phyloP scores from a whole-genome alignment of 495 filamentous ascomycete species.

The Xylaria intraflava region DNA sequence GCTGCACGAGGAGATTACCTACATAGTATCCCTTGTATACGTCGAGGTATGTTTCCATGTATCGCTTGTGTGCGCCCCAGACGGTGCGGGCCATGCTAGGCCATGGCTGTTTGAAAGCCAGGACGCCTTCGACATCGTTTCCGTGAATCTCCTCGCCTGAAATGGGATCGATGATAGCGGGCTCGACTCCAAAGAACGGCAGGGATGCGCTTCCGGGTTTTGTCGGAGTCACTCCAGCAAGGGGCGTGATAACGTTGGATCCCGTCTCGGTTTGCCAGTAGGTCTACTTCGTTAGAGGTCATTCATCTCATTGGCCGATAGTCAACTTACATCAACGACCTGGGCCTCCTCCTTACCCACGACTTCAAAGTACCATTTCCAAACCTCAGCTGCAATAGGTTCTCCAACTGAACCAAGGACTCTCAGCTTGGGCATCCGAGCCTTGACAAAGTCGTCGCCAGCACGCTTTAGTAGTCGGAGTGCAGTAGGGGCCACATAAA shows the following conservation, averaged over 20 bases:
- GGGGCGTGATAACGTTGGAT: slow-evolving; percentile 79
- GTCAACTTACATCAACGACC: slow-evolving; percentile 74
- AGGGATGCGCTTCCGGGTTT: slow-evolving; percentile 73
- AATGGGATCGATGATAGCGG: slow-evolving; percentile 94
- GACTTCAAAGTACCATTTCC: slow-evolving; percentile 99
- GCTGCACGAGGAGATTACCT: slow-evolving; percentile 32
- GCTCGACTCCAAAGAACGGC: slow-evolving; percentile 97
- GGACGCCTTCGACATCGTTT: slow-evolving; percentile 96
- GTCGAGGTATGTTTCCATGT: slow-evolving; percentile 97
- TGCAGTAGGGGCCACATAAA: slow-evolving; percentile 96
- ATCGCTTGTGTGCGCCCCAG: slow-evolving; percentile 95
- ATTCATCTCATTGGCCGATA: neutral
- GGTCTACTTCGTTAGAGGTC: slow-evolving; percentile 52
- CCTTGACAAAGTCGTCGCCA: slow-evolving; percentile 83
- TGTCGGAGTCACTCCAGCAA: slow-evolving; percentile 69
- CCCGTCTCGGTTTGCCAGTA: slow-evolving; percentile 99
- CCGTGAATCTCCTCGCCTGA: slow-evolving; percentile 89
- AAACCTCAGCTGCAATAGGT: slow-evolving; percentile 96
- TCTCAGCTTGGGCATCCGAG: slow-evolving; percentile 80
- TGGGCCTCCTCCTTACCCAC: slow-evolving; percentile 93
- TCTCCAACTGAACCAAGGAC: slow-evolving; percentile 96
- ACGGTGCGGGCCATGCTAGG: slow-evolving; percentile 98
- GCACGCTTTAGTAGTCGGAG: slow-evolving; percentile 90
- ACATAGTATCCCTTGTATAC: slow-evolving; percentile 99
- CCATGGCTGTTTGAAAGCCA: slow-evolving; percentile 98